Evolutionary conservation across 495 filamentous ascomycete species (phyloP), one percentile per base, ranked within the genome.

Genomic region (Mycothermus thermophilus): DNA sequence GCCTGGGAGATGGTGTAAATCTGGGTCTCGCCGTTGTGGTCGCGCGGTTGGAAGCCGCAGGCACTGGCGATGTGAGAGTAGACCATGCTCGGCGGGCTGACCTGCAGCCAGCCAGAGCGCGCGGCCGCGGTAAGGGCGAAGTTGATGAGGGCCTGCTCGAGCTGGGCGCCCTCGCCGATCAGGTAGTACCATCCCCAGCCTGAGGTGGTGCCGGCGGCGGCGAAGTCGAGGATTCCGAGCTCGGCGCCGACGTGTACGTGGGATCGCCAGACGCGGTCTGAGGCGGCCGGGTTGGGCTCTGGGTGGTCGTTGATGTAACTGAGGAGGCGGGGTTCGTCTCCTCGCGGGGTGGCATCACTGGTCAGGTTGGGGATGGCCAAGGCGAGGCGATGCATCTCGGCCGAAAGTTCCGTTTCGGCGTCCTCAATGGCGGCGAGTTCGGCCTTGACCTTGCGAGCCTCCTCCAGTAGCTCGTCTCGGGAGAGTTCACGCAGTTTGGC

Each of bases 131-230:
- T 59, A 3, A 94, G 65, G 0, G 92, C 76, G 57, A 92, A 94
- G 44, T 79, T 75, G n/a, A 95, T 57, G 0, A 97, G 70, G 0
- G 90, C 90, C 51, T 94, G 87, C 53, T 96, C 90, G 2, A 97
- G 69, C 54, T 90, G 69, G 0, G 85, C 87, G 6, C 76, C 86
- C 42, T 92, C 88, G 56, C 92, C 81, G 21, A 77, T 67, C 0
- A 97, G 74, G 55, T 80, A 94, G 58, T 97, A 97, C 84, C 86
- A 97, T 0, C 90, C 90, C 87, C 87, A 96, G 11, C 90, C 90
- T 22, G 76, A 81, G 13, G 81, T 76, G 7, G 71, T 77, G 13
- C 74, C 77, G 3, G 86, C 83, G 34, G 65, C 72, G 8, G 76
- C 64, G 48, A 97, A 95, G 58, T 97, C 92, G 30, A 97, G 61